Evolutionary conservation across 225 moss, liverwort and hornwort species (phyloP), one percentile per base, ranked within the genome.

Genomic region (Takakia lepidozioides): DNA sequence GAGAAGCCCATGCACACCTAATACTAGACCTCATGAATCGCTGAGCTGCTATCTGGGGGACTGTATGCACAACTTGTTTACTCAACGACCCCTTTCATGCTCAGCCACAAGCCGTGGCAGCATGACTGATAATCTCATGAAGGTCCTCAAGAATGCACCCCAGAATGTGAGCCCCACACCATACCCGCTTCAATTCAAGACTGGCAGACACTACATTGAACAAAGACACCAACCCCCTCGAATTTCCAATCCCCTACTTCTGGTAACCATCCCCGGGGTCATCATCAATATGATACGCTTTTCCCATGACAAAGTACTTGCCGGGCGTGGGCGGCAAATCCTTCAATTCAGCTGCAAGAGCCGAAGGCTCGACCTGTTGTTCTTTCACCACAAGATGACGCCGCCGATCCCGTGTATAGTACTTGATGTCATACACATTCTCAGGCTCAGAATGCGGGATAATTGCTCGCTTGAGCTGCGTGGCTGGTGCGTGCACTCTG

Each of bases 371-470:
- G 23, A 98, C 25, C 56, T 85, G 83, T n/a, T 71, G 38, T 46
- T 37, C 44, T 8, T 72, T 83, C 3, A 46, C 46, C 53, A 47
- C 63, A 8, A 57, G 49, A 49, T 66, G 59, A 39, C 98, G 61
- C 73, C 85, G 75, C 22, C 73, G 28, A 58, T 98, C 98, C 24
- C 98, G 82, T 27, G 78, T 61, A 71, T 81, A 32, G 62, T 91
- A 98, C 68, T 98, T 98, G 52, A 98, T 98, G 37, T 98, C 98
- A 51, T 87, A 85, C 44, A 98, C 73, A 4, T 53, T 75, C 40
- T 61, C 80, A 17, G 91, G 63, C 25, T 91, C 78, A 7, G 87
- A 75, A 21, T 98, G 98, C 2, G 98, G 98, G 9, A 87, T 17
- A 52, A 78, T 67, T 1, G 81, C 83, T 18, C 85, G 77, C 61